phyloP scores from a whole-genome alignment of 257 asterid genomes.

The Solanum medicagineum region DNA sequence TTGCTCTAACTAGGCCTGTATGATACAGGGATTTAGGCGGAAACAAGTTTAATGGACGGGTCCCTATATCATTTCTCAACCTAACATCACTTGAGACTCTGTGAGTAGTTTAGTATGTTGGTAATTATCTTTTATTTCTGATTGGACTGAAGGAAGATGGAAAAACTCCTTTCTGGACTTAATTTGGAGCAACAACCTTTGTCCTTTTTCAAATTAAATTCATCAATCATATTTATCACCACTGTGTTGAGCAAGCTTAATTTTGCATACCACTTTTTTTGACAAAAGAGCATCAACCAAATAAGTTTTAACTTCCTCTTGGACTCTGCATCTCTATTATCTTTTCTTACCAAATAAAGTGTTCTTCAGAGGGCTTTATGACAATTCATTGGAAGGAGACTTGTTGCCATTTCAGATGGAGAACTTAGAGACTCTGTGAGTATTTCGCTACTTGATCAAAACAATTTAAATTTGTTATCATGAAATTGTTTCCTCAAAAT shows the following conservation, averaged over 20 bases:
- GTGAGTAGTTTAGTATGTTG: neutral
- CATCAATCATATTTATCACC: neutral
- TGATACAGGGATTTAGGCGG: neutral
- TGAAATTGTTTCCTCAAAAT: neutral
- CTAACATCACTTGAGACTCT: rapidly evolving
- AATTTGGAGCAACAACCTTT: neutral
- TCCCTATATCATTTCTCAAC: neutral
- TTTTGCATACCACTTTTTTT: neutral
- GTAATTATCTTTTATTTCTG: neutral
- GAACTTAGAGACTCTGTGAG: neutral
- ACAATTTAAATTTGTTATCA: neutral
- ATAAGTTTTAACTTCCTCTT: neutral
- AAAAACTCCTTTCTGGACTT: neutral
- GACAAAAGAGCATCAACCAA: neutral
- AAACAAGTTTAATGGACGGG: neutral
- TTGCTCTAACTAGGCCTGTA: neutral
- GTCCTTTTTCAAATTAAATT: neutral
- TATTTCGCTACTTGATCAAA: neutral
- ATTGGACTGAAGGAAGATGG: neutral
- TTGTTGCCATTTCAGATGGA: neutral
- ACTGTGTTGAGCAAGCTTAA: neutral
- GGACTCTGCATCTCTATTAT: neutral
- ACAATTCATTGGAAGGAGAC: neutral
- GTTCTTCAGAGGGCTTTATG: neutral
- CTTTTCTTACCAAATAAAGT: neutral